phyloP scores from a whole-genome alignment of 768 basidiomycete genomes.

The Roridomyces roridus region DNA sequence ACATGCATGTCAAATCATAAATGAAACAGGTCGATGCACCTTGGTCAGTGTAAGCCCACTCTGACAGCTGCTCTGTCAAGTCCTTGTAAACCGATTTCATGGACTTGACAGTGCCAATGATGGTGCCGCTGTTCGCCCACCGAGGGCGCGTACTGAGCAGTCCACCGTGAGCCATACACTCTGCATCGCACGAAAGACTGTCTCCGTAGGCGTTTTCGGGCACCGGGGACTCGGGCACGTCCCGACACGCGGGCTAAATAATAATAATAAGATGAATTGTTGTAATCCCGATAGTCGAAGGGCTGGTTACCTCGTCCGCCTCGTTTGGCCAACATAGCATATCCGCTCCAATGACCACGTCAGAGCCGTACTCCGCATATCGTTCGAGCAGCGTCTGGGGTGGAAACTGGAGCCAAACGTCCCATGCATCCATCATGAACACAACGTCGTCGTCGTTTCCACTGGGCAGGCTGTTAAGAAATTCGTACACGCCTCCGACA shows the following conservation, averaged over 20 bases:
- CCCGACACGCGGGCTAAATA: conserved; percentile 13
- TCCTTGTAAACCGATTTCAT: conserved; percentile 17
- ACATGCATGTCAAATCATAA: background rate
- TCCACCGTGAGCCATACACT: background rate
- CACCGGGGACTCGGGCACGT: conserved; percentile 18
- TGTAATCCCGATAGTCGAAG: too few relatives aligned
- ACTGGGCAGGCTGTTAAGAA: background rate
- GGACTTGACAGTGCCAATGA: conserved; percentile 15
- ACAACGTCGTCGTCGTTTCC: conserved; percentile 13
- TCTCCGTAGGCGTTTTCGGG: conserved; percentile 7
- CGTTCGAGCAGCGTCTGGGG: conserved; percentile 10
- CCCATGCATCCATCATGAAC: conserved; percentile 23
- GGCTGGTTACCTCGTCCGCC: conserved; percentile 13
- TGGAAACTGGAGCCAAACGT: conserved; percentile 21
- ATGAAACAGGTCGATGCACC: background rate
- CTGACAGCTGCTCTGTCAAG: background rate
- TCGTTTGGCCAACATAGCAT: conserved; percentile 23
- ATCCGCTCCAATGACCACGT: conserved; percentile 15
- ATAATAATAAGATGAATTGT: background rate
- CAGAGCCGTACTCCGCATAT: conserved; percentile 3
- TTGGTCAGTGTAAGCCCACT: conserved; percentile 9
- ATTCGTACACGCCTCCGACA: conserved; percentile 12
- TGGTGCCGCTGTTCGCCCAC: conserved; percentile 19
- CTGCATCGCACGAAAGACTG: background rate
- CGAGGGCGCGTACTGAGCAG: conserved; percentile 7